These are phyloP conservation scores for Macaranga tanarius DNA, from an alignment of 441 rosid species.

Conservation along the genomic window DNA sequence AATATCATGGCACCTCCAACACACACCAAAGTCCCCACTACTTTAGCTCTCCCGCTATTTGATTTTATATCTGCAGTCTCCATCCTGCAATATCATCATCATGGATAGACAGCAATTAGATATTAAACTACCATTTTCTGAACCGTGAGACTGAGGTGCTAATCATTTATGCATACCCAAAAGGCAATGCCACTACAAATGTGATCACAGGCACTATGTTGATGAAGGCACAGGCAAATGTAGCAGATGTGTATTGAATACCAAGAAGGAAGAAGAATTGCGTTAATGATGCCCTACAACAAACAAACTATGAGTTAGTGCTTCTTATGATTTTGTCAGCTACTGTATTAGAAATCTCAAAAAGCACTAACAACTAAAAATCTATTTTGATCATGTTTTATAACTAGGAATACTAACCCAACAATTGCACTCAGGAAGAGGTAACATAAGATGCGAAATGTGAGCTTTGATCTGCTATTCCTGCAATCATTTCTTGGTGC, in stretches of 20 bases:
- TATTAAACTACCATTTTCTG: too few species aligned
- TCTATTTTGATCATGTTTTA: not conserved
- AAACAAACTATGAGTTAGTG: not conserved
- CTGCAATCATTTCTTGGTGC: constrained; percentile 36
- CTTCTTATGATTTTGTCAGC: not conserved
- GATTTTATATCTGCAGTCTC: constrained; percentile 41
- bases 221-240: constrained; percentile 60
- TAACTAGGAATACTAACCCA: constrained; percentile 38
- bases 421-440: constrained; percentile 59
- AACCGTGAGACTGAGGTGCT: not conserved
- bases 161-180: constrained; percentile 40
- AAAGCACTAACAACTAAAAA: not conserved
- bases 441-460: constrained; percentile 45
- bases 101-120: not conserved
- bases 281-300: constrained; percentile 50
- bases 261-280: constrained; percentile 65
- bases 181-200: constrained; percentile 58
- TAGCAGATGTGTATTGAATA: constrained; percentile 64
- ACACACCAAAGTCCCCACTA: constrained; percentile 48
- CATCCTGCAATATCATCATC: constrained; percentile 34
- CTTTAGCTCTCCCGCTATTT: constrained; percentile 50
- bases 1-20: constrained; percentile 51
- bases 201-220: constrained; percentile 70
- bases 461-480: constrained; percentile 56
- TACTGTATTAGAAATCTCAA: not conserved